phyloP scores from a whole-genome alignment of 192 early-diverging fungal species.

The Backusella parvicylindrica region DNA sequence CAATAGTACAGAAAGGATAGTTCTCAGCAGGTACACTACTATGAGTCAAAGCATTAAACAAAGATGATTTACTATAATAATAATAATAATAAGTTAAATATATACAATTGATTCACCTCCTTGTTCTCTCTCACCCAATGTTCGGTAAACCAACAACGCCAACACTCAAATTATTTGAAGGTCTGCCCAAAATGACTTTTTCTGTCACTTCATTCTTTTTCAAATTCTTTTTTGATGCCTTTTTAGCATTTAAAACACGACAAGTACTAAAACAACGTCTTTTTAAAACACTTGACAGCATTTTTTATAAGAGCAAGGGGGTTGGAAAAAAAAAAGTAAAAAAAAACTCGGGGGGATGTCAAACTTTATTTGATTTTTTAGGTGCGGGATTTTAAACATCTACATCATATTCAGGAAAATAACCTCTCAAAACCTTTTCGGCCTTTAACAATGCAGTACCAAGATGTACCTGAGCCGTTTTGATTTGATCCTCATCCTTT shows the following conservation, averaged over 20 bases:
- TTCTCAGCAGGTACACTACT: slow-evolving; percentile 60
- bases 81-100: too few species aligned
- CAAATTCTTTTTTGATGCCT: background rate
- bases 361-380: slow-evolving; percentile 12
- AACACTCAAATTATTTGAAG: slow-evolving; percentile 74
- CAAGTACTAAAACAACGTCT: background rate
- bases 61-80: slow-evolving; percentile 42
- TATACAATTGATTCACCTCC: too few species aligned
- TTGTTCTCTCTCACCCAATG: slow-evolving; percentile 57
- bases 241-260: background rate
- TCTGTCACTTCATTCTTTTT: background rate
- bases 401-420: background rate
- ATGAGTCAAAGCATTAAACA: slow-evolving; percentile 55
- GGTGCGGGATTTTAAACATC: background rate
- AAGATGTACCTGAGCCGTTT: background rate
- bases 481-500: background rate
- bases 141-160: slow-evolving; percentile 83
- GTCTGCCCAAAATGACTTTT: slow-evolving; percentile 44
- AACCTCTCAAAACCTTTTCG: background rate
- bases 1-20: slow-evolving; percentile 81
- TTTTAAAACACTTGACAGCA: background rate
- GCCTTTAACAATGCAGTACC: background rate
- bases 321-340: background rate
- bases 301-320: too few species aligned
- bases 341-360: background rate